Evolutionary conservation across 2,329 filamentous ascomycete species (phyloP), one percentile per base, ranked within the genome.

Genomic region (Penicillium hordei): DNA sequence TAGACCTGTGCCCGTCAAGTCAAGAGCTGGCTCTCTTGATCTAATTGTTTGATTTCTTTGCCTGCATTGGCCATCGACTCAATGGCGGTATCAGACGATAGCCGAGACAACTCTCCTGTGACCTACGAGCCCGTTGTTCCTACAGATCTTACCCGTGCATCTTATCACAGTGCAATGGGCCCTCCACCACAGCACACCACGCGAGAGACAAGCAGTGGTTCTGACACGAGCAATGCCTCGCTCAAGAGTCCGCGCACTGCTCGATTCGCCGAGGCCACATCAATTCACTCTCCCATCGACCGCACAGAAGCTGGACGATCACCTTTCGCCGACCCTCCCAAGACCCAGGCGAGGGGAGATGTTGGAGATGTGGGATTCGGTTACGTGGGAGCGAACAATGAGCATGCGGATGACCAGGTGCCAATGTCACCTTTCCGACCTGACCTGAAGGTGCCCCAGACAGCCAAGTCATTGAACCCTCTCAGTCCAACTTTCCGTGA

Each of bases 341-440:
- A 82, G 71, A 78, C 78, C 67, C 77, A 78, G 61, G 77, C 80
- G 29, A 79, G 81, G 70, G 82, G 68, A 36, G 73, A 75, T 58
- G 89, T 93, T 33, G 90, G 88, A 58, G 92, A 96, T 78, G 85
- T 96, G 64, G 93, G 93, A 65, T 97, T 97, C 75, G 92, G 93
- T 73, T 97, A 96, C 78, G 89, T 97, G 71, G 82, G 80, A 62
- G 75, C 85, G 68, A 82, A 82, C 66, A 78, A 81, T 61, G 73
- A 76, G 67, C 75, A 78, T 77, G 80, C 74, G 68, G 69, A 66
- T 13, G 67, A 72, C 70, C 87, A 83, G 59, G 84, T 84, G 80
- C 85, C 91, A 52, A 88, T 83, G 67, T 89, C 90, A 21, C 91
- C 91, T 7, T 83, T 96, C 67, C 96, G 94, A 82, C 96, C 91